phyloP scores from a whole-genome alignment of 2,329 filamentous ascomycete genomes.

The Aspergillaceae sp. region DNA sequence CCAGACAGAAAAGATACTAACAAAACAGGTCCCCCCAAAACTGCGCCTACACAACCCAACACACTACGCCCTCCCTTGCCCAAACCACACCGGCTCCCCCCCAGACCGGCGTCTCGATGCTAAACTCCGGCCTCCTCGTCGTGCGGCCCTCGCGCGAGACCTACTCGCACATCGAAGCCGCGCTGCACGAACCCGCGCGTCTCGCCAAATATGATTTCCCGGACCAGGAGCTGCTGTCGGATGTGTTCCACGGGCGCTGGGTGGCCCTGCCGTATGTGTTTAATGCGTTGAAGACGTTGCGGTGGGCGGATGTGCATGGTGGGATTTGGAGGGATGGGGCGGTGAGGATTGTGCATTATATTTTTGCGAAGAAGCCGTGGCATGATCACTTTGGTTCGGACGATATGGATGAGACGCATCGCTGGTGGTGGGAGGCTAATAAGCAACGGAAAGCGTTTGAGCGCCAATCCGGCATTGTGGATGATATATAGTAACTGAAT shows the following conservation, averaged over 20 bases:
- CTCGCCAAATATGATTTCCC: neutral
- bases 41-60: conserved; percentile 54
- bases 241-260: conserved; percentile 48
- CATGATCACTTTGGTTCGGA: conserved; percentile 1
- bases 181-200: no score
- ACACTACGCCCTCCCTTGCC: conserved; percentile 41
- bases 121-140: conserved; percentile 54
- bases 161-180: conserved; percentile 32
- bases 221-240: conserved; percentile 32
- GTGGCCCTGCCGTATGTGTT: conserved; percentile 53
- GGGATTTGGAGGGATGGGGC: conserved; percentile 7
- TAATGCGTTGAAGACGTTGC: conserved; percentile 51
- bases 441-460: conserved; percentile 5
- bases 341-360: conserved; percentile 9
- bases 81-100: conserved; percentile 45
- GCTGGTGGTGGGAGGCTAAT: conserved; percentile 11
- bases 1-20: neutral
- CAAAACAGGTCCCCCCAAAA: conserved; percentile 43
- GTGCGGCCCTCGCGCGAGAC: conserved; percentile 48
- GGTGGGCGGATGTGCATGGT: conserved; percentile 29
- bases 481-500: neutral
- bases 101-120: conserved; percentile 47
- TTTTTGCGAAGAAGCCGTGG: conserved; percentile 10
- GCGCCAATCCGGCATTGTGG: conserved; percentile 1
- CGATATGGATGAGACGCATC: conserved; percentile 1